phyloP scores from a whole-genome alignment of 106 monocot species.

The Gastrodia elata region DNA sequence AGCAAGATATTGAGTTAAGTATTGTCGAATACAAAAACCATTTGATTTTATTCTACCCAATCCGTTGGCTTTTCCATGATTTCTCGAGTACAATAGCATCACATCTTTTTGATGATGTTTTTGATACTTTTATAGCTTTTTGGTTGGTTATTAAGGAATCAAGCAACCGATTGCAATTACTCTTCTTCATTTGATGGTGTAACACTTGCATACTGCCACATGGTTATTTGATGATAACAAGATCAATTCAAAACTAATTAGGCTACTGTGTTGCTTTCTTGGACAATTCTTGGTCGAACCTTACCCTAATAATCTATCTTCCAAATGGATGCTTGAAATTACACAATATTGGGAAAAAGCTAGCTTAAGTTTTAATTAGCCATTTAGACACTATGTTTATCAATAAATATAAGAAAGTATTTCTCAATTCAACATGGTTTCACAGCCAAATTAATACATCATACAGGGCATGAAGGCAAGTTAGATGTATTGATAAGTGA shows the following conservation, averaged over 20 bases:
- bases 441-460: too few relatives aligned
- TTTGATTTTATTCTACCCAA: not conserved
- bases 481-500: too few relatives aligned
- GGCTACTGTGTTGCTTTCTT: not conserved
- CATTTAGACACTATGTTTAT: too few relatives aligned
- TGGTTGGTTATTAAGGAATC: not conserved
- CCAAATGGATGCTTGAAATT: not conserved
- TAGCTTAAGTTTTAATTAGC: too few relatives aligned
- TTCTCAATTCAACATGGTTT: too few relatives aligned
- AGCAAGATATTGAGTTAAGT: constrained; percentile 87
- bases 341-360: too few relatives aligned
- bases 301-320: not conserved
- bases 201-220: not conserved
- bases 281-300: not conserved
- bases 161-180: not conserved
- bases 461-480: too few relatives aligned
- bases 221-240: not conserved
- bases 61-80: not conserved
- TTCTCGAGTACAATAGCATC: not conserved
- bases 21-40: constrained; percentile 14
- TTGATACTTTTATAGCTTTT: not conserved
- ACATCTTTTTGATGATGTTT: not conserved
- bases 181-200: not conserved
- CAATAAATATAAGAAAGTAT: too few relatives aligned
- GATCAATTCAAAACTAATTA: not conserved